Conservation (phyloP, 768 basidiomycete genomes). For the Lepiota brunneoincarnata region DNA sequence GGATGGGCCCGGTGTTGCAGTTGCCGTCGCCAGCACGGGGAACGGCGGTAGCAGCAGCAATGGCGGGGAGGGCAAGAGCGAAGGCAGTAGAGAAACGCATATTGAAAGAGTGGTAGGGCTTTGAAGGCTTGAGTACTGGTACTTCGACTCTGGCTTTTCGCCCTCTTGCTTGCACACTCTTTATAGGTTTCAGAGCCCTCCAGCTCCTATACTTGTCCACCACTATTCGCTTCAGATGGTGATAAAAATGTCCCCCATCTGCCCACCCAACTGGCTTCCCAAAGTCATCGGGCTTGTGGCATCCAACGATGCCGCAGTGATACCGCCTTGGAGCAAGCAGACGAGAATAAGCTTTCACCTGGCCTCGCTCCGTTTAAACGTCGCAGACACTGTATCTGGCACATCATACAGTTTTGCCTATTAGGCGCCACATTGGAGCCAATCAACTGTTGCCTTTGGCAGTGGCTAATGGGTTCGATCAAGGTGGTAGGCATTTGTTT, state of each 20-base stretch:
- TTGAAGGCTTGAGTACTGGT: not conserved
- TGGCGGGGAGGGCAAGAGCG: conserved; percentile 20
- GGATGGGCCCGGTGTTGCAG: not conserved
- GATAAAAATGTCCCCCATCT: no score
- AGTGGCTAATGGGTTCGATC: no score
- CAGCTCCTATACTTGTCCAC: not conserved
- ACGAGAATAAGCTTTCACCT: no score
- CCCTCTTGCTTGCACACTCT: not conserved
- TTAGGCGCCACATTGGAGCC: no score
- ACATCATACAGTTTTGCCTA: no score
- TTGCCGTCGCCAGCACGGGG: not conserved
- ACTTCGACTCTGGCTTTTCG: not conserved
- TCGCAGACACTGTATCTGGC: no score
- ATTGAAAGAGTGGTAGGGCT: conserved; percentile 10
- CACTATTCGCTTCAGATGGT: not conserved
- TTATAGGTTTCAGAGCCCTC: not conserved
- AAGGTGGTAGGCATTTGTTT: no score
- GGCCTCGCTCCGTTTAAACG: no score
- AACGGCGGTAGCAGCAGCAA: conserved; percentile 20
- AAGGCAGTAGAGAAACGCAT: conserved; percentile 19
- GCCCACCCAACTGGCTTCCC: no score
- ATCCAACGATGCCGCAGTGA: not conserved
- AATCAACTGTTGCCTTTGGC: no score
- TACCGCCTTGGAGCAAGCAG: no score
- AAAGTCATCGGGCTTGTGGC: no score